Base-by-base conservation (phyloP, 2,329 filamentous ascomycete genomes). In the Neonectria neomacrospora region DNA sequence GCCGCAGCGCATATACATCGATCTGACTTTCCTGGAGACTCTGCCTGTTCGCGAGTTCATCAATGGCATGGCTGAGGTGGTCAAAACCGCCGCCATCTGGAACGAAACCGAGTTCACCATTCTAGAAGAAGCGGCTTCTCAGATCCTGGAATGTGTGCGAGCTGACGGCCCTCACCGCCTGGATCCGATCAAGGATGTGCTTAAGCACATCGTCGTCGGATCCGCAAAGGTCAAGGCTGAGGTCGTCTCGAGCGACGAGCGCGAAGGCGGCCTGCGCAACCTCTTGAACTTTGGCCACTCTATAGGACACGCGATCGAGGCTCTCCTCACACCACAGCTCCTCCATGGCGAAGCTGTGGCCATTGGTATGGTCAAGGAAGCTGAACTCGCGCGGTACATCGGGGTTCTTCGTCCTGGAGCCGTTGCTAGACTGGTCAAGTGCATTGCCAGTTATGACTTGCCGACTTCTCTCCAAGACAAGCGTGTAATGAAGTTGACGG, bases 321-420 rank as follows among this genome's bases (percentile, higher is more conserved):
- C 96, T 28, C 94, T 99, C 48, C 85, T 98, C 44, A 97, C 96
- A 0, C 96, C 96, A 0, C 95, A 99, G 78, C 89, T 99, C 39
- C 87, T 99, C 7, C 96, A 99, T 74, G 96, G 96, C 64, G 96
- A 99, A 77, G 94, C 92, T 67, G 95, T 99, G 11, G 93, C 96
- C 22, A 97, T 99, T 71, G 96, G 96, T 26, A 99, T 99, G 96
- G 92, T 98, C 63, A 97, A 96, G 77, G 96, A 99, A 79, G 96
- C 95, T 11, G 96, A 98, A 78, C 83, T 99, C 58, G 93, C 96
- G 23, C 91, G 96, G 60, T 92, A 94, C 77, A 85, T 99, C 1
- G 96, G 96, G 42, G 86, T 97, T 18, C 82, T 99, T 30, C 90
- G 91, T 54, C 93, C 93, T 6, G 92, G 91, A 58, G 96, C 95